A percentile compares a stretch with the other conserved stretches of the same genome.
Evolutionary conservation across 495 filamentous ascomycete genomes (phyloP).

Genomic region (Evernia prunastri): DNA sequence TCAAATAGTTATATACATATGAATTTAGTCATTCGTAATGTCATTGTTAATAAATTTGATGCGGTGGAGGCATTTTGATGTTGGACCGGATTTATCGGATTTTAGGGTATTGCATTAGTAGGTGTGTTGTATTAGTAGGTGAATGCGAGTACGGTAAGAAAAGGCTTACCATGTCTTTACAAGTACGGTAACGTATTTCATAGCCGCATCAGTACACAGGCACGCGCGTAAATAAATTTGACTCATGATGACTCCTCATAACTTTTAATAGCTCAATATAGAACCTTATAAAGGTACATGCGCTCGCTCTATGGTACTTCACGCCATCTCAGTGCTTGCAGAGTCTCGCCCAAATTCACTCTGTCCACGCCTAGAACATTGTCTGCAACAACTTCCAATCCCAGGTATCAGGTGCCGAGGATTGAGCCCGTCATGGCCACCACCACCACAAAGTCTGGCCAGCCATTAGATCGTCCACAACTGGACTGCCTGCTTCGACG

Average conservation of each 20-base stretch:
- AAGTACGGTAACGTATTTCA: background rate
- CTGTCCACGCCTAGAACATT: constrained; percentile 22
- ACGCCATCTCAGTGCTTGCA: constrained; percentile 20
- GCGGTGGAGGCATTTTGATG: too few species aligned
- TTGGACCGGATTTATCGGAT: too few species aligned
- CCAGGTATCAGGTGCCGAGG: constrained; percentile 27
- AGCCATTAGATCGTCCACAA: constrained; percentile 71
- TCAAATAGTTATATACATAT: too few species aligned
- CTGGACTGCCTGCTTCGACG: constrained; percentile 81
- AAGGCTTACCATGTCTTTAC: background rate
- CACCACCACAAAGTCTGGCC: constrained; percentile 72
- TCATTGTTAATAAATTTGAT: too few species aligned
- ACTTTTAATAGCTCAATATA: background rate
- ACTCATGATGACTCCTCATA: constrained; percentile 5
- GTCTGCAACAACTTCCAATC: constrained; percentile 20
- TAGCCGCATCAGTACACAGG: background rate
- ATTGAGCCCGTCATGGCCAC: constrained; percentile 49
- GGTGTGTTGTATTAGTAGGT: too few species aligned
- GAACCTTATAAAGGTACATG: constrained; percentile 24
- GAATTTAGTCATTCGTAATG: too few species aligned
- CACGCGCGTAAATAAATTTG: background rate
- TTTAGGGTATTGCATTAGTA: too few species aligned
- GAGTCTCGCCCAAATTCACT: background rate
- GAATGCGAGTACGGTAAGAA: background rate
- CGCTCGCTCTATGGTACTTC: constrained; percentile 23